Conservation (phyloP, 306 rosid species). For the Morella rubra region DNA sequence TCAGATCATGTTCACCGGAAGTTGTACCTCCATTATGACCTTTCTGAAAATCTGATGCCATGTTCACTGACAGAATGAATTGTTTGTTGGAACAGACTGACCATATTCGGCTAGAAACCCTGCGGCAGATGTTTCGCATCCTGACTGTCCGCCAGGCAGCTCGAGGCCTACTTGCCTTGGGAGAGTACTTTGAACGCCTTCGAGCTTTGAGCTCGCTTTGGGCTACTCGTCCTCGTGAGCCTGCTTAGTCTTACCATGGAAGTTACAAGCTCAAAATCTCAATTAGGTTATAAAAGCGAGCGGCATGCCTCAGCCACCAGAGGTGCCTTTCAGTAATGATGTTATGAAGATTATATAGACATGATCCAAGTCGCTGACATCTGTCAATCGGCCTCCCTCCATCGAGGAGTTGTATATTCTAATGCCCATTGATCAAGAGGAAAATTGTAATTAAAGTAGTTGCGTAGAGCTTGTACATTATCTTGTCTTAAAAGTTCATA, state of each 20-base stretch:
- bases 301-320: slow-evolving; percentile 20
- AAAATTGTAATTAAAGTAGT: slow-evolving; percentile 34
- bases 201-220: slow-evolving; percentile 80
- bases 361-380: slow-evolving; percentile 33
- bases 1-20: background rate
- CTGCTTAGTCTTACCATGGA: slow-evolving; percentile 40
- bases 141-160: slow-evolving; percentile 72
- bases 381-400: slow-evolving; percentile 53
- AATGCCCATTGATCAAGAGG: slow-evolving; percentile 42
- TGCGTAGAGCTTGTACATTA: slow-evolving; percentile 27
- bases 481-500: slow-evolving; percentile 23
- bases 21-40: background rate
- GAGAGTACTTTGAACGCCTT: slow-evolving; percentile 80
- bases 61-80: background rate
- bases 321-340: slow-evolving; percentile 24
- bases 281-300: slow-evolving; percentile 25
- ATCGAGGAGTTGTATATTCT: slow-evolving; percentile 58
- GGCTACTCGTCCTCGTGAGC: slow-evolving; percentile 57
- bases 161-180: slow-evolving; percentile 66
- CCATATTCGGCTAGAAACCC: slow-evolving; percentile 70
- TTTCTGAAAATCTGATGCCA: background rate
- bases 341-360: slow-evolving; percentile 20
- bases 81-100: slow-evolving; percentile 63
- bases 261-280: slow-evolving; percentile 34
- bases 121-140: slow-evolving; percentile 75